Conservation (phyloP, 2,329 filamentous ascomycete genomes). For the Nothomitra cinnamomea region DNA sequence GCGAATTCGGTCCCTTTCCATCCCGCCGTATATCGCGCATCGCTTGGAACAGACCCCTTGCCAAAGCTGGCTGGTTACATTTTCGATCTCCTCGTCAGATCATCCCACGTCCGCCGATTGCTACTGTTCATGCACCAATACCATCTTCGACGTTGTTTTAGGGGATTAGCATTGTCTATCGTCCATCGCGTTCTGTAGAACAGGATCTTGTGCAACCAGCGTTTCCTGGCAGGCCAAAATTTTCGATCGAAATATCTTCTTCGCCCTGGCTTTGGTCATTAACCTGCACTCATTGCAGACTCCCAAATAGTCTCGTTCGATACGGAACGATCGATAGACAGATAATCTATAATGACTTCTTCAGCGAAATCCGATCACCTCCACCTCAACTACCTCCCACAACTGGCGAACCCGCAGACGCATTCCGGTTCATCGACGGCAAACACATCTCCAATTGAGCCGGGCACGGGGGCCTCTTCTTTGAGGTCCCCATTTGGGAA, state of each 20-base stretch:
- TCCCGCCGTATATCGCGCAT: background rate
- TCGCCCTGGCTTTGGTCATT: conserved; percentile 4
- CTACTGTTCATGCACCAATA: background rate
- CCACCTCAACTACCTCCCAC: conserved; percentile 64
- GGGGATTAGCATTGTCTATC: background rate
- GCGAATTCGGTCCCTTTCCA: background rate
- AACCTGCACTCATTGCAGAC: background rate
- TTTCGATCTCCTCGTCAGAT: background rate
- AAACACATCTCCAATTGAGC: conserved; percentile 65
- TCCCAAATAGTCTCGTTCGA: conserved; percentile 6
- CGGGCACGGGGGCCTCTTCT: conserved; percentile 38
- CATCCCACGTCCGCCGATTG: background rate
- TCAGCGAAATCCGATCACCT: conserved; percentile 66
- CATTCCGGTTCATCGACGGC: conserved; percentile 67
- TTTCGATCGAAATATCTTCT: conserved; percentile 2
- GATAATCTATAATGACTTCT: conserved; percentile 86
- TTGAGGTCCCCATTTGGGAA: conserved; percentile 59
- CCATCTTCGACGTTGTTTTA: background rate
- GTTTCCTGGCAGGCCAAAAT: background rate
- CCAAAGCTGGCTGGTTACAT: background rate
- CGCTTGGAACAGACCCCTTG: background rate
- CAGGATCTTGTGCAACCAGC: conserved; percentile 3
- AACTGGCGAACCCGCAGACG: conserved; percentile 42
- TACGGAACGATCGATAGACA: conserved; percentile 5
- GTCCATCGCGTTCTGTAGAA: conserved; percentile 3